Conservation (phyloP, 148 eudicot genomes). For the Camellia japonica region DNA sequence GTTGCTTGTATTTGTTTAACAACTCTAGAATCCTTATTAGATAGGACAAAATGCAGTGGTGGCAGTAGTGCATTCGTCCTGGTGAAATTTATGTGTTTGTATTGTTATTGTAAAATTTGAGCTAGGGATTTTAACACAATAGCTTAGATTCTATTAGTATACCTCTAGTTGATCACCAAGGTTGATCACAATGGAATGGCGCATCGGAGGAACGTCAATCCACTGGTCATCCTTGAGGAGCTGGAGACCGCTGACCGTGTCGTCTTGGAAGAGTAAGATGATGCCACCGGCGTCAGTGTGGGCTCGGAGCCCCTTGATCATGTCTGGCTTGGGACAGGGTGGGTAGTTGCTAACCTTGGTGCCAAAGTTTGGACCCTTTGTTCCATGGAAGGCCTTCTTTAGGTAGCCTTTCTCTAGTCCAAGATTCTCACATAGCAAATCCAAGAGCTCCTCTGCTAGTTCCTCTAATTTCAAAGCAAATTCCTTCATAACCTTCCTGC, state of each 20-base stretch:
- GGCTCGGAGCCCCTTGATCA: constrained; percentile 61
- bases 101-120: no score
- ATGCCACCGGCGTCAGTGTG: constrained; percentile 73
- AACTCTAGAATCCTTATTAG: no score
- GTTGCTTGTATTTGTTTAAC: no score
- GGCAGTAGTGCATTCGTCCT: no score
- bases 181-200: constrained; percentile 61
- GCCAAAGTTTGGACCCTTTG: constrained; percentile 47
- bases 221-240: constrained; percentile 53
- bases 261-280: constrained; percentile 64
- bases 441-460: constrained; percentile 46
- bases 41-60: no score
- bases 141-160: background rate
- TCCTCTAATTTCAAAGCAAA: constrained; percentile 45
- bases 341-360: constrained; percentile 70
- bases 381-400: constrained; percentile 55
- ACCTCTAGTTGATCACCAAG: constrained; percentile 69
- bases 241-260: constrained; percentile 56
- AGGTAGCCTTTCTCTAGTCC: constrained; percentile 59
- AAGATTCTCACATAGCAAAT: constrained; percentile 56
- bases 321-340: constrained; percentile 58
- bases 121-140: no score
- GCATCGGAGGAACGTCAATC: constrained; percentile 64
- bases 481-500: constrained; percentile 52
- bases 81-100: no score